A percentile compares a stretch with the other conserved stretches of the same genome.
Conservation (phyloP, 352 stramenopile genomes). For the Aphanomyces stellatus region DNA sequence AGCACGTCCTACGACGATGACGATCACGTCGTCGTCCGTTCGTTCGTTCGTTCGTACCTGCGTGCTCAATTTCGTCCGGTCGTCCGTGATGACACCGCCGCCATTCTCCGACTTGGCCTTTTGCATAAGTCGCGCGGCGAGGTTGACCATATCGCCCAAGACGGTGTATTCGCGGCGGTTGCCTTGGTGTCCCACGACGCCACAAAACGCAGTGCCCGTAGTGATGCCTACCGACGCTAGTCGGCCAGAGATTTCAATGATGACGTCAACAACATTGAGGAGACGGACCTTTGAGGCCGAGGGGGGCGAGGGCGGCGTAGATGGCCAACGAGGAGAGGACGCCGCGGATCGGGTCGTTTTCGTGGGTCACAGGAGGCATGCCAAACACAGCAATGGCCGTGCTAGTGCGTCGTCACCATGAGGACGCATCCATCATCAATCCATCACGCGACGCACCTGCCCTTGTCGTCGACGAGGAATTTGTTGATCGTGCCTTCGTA, state of each 20-base stretch:
- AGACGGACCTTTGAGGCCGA: slow-evolving; percentile 45
- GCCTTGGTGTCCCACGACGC: slow-evolving; percentile 84
- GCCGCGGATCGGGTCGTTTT: slow-evolving; percentile 84
- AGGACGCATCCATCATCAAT: too few species aligned
- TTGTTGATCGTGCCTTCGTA: slow-evolving; percentile 96
- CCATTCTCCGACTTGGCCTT: slow-evolving; percentile 75
- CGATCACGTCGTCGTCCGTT: not conserved
- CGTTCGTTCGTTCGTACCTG: slow-evolving; percentile 7
- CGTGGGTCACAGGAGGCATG: slow-evolving; percentile 85
- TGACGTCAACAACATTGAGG: too few species aligned
- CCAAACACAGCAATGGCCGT: slow-evolving; percentile 92
- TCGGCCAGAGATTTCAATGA: too few species aligned
- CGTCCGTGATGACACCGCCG: slow-evolving; percentile 79
- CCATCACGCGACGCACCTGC: slow-evolving; percentile 34
- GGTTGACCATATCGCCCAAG: slow-evolving; percentile 90
- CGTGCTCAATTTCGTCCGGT: slow-evolving; percentile 72
- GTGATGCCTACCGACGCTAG: slow-evolving; percentile 85
- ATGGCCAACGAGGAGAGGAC: slow-evolving; percentile 86
- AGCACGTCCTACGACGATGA: slow-evolving; percentile 47
- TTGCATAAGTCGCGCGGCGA: slow-evolving; percentile 89
- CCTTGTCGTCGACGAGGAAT: slow-evolving; percentile 94
- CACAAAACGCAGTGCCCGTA: slow-evolving; percentile 86
- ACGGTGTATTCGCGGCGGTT: slow-evolving; percentile 91
- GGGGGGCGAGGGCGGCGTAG: slow-evolving; percentile 52
- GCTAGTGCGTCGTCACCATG: slow-evolving; percentile 17